A percentile compares a stretch with the other conserved stretches of the same genome.
These are phyloP conservation scores for Pythium periplocum DNA, from an alignment of 352 stramenopile genomes.

Conservation along the genomic window DNA sequence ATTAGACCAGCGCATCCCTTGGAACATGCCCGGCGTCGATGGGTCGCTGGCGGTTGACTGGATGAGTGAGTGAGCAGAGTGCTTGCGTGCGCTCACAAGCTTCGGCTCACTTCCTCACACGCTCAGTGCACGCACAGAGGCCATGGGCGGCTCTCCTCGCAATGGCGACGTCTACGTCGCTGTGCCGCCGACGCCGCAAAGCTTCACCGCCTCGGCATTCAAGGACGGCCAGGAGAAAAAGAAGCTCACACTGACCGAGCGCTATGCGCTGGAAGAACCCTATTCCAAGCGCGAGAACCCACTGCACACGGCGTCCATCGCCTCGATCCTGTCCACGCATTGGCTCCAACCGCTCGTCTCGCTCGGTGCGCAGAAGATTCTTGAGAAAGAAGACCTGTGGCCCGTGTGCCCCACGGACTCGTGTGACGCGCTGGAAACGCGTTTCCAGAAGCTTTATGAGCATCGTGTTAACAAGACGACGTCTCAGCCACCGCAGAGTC, in stretches of 20 bases:
- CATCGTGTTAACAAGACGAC: slow-evolving; percentile 2
- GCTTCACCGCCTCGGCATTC: neutral
- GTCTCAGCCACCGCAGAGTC: neutral
- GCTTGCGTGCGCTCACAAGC: no score
- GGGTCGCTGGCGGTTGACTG: no score
- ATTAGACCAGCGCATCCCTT: no score
- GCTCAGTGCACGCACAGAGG: no score
- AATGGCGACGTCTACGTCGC: slow-evolving; percentile 5
- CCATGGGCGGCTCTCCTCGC: no score
- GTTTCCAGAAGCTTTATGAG: slow-evolving; percentile 19
- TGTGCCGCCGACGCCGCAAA: slow-evolving; percentile 15
- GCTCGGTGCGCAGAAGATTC: slow-evolving; percentile 24
- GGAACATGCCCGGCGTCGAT: no score
- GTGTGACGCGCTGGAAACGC: slow-evolving; percentile 20
- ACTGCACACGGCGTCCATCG: slow-evolving; percentile 23
- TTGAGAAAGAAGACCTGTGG: slow-evolving; percentile 41
- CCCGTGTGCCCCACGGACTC: slow-evolving; percentile 19
- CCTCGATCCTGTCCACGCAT: slow-evolving; percentile 24
- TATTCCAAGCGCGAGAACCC: slow-evolving; percentile 21
- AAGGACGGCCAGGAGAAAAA: slow-evolving; percentile 1
- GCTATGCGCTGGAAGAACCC: slow-evolving; percentile 23
- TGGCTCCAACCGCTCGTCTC: slow-evolving; percentile 38
- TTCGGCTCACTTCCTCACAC: no score
- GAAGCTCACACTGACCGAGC: slow-evolving; percentile 6
- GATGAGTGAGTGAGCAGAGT: no score